Evolutionary conservation across 2,329 filamentous ascomycete species (phyloP), one percentile per base, ranked within the genome.

Genomic region (Ceratocystis destructans): DNA sequence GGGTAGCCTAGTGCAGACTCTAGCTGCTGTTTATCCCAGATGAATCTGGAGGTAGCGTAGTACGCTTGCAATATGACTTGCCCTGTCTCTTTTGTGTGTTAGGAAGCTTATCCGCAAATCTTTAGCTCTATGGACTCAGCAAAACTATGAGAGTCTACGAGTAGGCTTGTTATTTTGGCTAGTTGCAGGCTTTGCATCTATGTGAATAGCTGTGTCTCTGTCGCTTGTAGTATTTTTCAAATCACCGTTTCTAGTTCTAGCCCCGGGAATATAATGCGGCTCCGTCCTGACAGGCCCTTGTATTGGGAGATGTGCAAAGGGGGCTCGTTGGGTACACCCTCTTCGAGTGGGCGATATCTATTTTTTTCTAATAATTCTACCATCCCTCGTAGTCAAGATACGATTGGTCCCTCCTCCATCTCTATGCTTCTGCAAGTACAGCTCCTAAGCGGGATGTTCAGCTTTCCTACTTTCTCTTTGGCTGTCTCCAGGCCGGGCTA

Each of bases 391-490:
- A 22, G 22, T 22, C 22, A 2, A 22, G 1, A 22, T 2, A 22
- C 22, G 2, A 22, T 22, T 22, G 22, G 22, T 22, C 22, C 22
- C 22, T 22, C 22, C 22, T 22, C 22, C 22, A 22, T 22, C 22
- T 22, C 22, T 22, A 22, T 22, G 22, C 22, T 22, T 22, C 22
- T 22, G 22, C 22, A 22, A 22, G 22, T 22, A 22, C 22, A 61
- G n/a, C 1, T 31, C 7, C 7, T 15, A 1, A 2, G 53, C 20
- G 53, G 53, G 22, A 5, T 2, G 33, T 50, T 20, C 33, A 50
- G 17, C 44, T 37, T 65, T 15, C 62, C 37, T 61, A 48, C 62
- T 31, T 63, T 28, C 33, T 17, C 59, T 37, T 46, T 28, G 48
- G 37, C 62, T 17, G 25, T 31, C 10, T 53, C 45, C 37, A 31